Percentiles rank a stretch among this genome's conserved stretches.
phyloP scores from a whole-genome alignment of 1,284 basidiomycete species.

The Porodaedalea pini region DNA sequence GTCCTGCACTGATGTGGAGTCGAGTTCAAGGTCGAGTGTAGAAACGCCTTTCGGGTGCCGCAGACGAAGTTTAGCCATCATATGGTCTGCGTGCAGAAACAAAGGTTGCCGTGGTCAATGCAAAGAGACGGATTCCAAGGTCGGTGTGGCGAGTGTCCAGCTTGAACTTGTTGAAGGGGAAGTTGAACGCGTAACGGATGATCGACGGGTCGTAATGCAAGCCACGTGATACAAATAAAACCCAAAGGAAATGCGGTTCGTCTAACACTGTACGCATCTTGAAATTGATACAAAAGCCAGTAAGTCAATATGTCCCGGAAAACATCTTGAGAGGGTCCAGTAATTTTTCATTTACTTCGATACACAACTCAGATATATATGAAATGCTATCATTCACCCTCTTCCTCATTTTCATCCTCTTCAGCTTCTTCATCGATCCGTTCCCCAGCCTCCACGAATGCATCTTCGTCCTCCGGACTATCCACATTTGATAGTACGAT shows the following conservation, averaged over 20 bases:
- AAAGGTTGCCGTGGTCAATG: neutral
- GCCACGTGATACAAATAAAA: no score
- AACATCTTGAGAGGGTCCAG: neutral
- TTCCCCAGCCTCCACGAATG: constrained; percentile 14
- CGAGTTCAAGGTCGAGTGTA: constrained; percentile 69
- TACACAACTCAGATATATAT: neutral
- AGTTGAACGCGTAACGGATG: no score
- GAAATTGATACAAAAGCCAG: no score
- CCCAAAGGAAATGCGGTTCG: no score
- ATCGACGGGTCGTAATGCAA: no score
- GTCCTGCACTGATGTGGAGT: constrained; percentile 62
- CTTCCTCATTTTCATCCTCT: constrained; percentile 32
- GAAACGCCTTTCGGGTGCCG: constrained; percentile 58
- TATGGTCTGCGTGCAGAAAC: neutral
- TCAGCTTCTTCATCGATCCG: constrained; percentile 21
- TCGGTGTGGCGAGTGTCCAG: no score
- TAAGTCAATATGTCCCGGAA: no score
- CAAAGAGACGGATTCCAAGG: no score
- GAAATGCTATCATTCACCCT: constrained; percentile 13
- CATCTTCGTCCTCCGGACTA: constrained; percentile 22
- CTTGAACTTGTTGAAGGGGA: no score
- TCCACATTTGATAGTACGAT: constrained; percentile 20
- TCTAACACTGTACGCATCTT: no score
- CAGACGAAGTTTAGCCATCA: constrained; percentile 33
- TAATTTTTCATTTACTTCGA: neutral